Evolutionary conservation across 2,329 filamentous ascomycete genomes (phyloP).

Genomic region (Aulographum hederae): DNA sequence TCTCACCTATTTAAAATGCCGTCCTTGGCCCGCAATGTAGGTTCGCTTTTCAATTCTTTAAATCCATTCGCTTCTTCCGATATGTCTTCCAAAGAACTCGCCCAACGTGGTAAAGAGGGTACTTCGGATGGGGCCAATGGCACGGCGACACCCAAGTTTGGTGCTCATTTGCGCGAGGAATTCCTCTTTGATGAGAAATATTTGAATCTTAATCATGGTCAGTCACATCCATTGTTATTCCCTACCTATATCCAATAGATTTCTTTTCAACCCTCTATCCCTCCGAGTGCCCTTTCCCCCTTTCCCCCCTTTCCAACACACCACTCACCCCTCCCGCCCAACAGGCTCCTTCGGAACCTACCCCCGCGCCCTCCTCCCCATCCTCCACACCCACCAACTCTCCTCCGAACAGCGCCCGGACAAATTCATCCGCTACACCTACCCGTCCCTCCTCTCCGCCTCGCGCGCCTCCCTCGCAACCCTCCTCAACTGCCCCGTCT

Average conservation of each 20-base stretch:
- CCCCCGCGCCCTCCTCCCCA: conserved; percentile 41
- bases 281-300: conserved; percentile 1
- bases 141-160: conserved; percentile 20
- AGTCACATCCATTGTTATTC: conserved; percentile 5
- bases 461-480: conserved; percentile 45
- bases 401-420: conserved; percentile 52
- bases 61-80: too few relatives aligned
- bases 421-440: conserved; percentile 53
- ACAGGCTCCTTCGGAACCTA: conserved; percentile 67
- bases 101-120: too few relatives aligned
- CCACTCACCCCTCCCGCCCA: neutral
- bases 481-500: conserved; percentile 44
- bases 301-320: neutral
- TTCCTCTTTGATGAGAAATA: conserved; percentile 54
- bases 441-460: conserved; percentile 42
- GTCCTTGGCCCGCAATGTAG: too few relatives aligned
- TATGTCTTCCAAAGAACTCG: too few relatives aligned
- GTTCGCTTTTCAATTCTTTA: too few relatives aligned
- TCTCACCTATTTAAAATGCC: too few relatives aligned
- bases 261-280: conserved; percentile 1
- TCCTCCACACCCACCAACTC: conserved; percentile 47
- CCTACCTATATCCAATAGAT: too few relatives aligned
- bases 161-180: conserved; percentile 37
- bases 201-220: conserved; percentile 65
- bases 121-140: neutral